These are phyloP conservation scores for Rhododendron vialii DNA, from an alignment of 148 eudicot genomes.

Conservation along the genomic window DNA sequence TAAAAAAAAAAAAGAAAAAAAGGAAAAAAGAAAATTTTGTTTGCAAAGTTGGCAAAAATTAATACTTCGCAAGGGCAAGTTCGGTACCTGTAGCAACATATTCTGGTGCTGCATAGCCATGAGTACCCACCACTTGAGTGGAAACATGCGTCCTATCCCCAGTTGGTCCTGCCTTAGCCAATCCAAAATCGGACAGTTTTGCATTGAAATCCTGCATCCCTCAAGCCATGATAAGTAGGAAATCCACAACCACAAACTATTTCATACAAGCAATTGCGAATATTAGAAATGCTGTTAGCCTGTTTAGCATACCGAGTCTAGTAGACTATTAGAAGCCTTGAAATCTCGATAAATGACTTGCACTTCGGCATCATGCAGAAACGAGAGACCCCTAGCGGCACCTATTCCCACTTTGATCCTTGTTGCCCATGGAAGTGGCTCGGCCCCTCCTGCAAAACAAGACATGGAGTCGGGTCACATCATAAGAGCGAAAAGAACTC, in stretches of 20 bases:
- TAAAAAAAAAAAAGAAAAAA: background rate
- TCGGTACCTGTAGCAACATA: constrained; percentile 64
- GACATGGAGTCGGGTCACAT: background rate
- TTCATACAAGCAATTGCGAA: background rate
- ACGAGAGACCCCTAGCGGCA: constrained; percentile 59
- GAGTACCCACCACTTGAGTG: constrained; percentile 79
- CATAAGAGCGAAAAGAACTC: background rate
- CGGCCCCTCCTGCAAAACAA: constrained; percentile 49
- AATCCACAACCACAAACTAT: background rate
- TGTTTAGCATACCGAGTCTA: constrained; percentile 45
- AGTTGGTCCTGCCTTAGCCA: constrained; percentile 78
- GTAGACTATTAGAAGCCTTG: constrained; percentile 61
- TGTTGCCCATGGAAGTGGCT: constrained; percentile 59
- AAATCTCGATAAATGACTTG: constrained; percentile 76
- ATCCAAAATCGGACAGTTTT: constrained; percentile 69
- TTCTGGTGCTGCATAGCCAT: constrained; percentile 78
- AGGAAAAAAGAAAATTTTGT: background rate
- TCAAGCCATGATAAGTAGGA: background rate
- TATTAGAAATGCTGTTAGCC: background rate
- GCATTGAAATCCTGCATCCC: constrained; percentile 55
- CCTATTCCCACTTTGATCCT: constrained; percentile 70
- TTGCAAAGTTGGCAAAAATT: constrained; percentile 1
- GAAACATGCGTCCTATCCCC: constrained; percentile 78
- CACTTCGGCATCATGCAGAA: constrained; percentile 57
- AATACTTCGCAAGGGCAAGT: background rate